Evolutionary conservation across 2,329 filamentous ascomycete species (phyloP).

Genomic region (Lachnellula subtilissima): DNA sequence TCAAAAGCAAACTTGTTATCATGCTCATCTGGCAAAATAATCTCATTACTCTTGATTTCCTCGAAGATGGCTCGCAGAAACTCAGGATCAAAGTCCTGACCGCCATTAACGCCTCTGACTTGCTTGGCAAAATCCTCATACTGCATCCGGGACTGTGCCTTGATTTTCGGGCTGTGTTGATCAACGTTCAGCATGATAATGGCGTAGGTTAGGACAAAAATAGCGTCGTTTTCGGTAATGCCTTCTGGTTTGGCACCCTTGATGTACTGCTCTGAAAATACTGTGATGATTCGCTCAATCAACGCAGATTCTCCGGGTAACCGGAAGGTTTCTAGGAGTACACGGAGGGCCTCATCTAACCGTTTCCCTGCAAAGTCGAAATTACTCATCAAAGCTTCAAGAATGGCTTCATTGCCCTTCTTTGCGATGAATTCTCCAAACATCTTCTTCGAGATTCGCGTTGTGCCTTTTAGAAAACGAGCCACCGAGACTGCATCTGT

Average conservation of each 20-base stretch:
- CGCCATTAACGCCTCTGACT: constrained; percentile 82
- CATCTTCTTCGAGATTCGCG: constrained; percentile 81
- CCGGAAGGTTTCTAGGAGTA: constrained; percentile 86
- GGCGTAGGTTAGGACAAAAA: constrained; percentile 88
- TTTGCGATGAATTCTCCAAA: constrained; percentile 94
- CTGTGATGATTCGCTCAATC: constrained; percentile 86
- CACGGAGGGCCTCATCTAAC: constrained; percentile 82
- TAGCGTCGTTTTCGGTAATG: constrained; percentile 78
- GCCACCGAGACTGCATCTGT: constrained; percentile 74
- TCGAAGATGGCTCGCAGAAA: constrained; percentile 86
- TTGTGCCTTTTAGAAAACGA: constrained; percentile 82
- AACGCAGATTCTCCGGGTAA: constrained; percentile 88
- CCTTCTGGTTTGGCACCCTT: constrained; percentile 63
- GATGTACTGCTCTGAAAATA: constrained; percentile 83
- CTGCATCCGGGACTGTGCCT: constrained; percentile 74
- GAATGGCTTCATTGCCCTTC: constrained; percentile 76
- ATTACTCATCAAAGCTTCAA: constrained; percentile 77
- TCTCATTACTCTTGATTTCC: constrained; percentile 88
- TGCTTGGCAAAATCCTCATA: constrained; percentile 79
- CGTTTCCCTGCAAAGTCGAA: constrained; percentile 85
- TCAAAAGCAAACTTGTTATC: constrained; percentile 96
- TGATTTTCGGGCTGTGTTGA: constrained; percentile 90
- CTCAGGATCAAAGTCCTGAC: constrained; percentile 75
- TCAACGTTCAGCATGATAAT: constrained; percentile 98
- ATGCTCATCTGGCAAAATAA: constrained; percentile 94